Evolutionary conservation across 148 eudicot species (phyloP).

Genomic region (Rhododendron ferrugineum): DNA sequence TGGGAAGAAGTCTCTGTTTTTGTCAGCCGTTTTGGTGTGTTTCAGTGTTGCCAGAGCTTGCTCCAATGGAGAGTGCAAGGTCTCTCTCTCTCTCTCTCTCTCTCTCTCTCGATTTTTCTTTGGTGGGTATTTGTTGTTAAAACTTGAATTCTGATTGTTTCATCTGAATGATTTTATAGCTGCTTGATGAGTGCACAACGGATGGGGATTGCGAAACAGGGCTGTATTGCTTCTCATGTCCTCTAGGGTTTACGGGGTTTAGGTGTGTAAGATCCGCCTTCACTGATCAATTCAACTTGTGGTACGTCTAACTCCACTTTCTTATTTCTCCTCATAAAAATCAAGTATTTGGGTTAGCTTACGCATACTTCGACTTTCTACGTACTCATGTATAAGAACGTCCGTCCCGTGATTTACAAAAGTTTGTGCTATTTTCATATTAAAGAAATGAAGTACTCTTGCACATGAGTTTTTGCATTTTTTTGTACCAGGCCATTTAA

Average conservation of each 20-base stretch:
- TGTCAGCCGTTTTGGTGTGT: not conserved
- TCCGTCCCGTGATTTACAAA: no score
- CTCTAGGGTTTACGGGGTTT: constrained; percentile 23
- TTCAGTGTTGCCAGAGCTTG: constrained; percentile 10
- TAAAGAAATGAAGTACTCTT: no score
- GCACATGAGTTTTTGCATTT: no score
- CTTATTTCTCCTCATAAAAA: not conserved
- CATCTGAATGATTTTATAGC: constrained; percentile 1
- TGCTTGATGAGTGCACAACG: constrained; percentile 16
- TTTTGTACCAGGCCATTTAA: no score
- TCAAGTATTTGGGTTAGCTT: accelerated
- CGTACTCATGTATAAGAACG: accelerated
- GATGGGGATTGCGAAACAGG: constrained; percentile 49
- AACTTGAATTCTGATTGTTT: not conserved
- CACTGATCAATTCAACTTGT: constrained; percentile 43
- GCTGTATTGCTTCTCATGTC: constrained; percentile 43
- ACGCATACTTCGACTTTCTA: no score
- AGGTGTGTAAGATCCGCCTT: constrained; percentile 46
- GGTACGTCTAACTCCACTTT: constrained; percentile 22
- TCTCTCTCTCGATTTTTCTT: constrained; percentile 6
- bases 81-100: constrained; percentile 4
- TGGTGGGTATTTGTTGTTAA: not conserved
- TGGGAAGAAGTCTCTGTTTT: not conserved
- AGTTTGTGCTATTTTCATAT: no score
- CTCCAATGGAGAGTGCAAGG: constrained; percentile 22